Base-by-base conservation (phyloP, 352 stramenopile genomes). In the Pythium dissimile region DNA sequence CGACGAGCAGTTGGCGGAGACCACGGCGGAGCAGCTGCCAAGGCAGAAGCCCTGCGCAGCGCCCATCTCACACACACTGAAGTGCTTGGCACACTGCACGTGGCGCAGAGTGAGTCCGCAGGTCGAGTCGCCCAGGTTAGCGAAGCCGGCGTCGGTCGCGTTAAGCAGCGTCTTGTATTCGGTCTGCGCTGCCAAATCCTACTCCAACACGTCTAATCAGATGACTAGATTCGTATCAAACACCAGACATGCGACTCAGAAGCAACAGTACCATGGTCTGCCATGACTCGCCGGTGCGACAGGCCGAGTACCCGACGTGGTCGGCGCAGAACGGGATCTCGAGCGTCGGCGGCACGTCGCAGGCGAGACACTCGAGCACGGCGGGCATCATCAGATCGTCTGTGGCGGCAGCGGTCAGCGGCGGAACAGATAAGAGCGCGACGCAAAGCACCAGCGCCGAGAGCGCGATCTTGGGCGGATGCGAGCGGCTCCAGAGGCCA, bases 1-100 rank as follows among this genome's bases (percentile, higher is more conserved):
- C 2, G 59, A 30, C 4, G 64, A 66, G 59, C 80, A 90, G 57
- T 87, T 80, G 11, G 64, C 59, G 18, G 67, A 31, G 9, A 90
- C 48, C 21, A 67, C 47, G 8, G 57, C n/a, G 1, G 46, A 62
- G 54, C 75, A 90, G 60, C 74, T 83, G 23, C 60, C 59, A 24
- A 72, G 59, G 49, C 80, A 89, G 20, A 92, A 71, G 28, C 48
- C 67, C 68, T 88, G 73, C 20, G 77, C 65, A 3, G 79, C 67
- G 2, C 82, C 81, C 53, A 89, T 73, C 43, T 89, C 82, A 41
- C 82, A 92, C 26, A 85, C 79, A 37, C 69, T 86, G 54, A 92
- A 92, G 15, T 74, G 54, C 41, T 70, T 79, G 48, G 77, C 59
- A 30, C 82, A 92, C 43, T 82, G 62, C 7, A 75, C 72, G 15